A percentile compares a stretch with the other conserved stretches of the same genome.
Conservation (phyloP, 2,329 filamentous ascomycete species). For the Cladosporium sp. region DNA sequence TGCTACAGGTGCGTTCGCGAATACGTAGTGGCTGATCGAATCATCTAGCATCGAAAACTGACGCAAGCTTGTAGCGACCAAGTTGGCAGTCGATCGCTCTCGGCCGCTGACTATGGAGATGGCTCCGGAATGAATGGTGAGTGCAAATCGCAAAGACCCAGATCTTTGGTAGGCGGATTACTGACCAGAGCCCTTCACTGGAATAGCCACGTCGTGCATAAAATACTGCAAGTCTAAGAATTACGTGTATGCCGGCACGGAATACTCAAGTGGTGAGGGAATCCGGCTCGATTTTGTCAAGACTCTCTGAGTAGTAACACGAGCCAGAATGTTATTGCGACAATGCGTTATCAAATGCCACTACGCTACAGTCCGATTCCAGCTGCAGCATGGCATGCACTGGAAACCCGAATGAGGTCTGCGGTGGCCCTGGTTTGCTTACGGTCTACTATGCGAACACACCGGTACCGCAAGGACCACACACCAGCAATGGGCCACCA, state of each 20-base stretch:
- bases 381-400: constrained; percentile 35
- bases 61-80: constrained; percentile 25
- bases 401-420: constrained; percentile 35
- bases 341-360: constrained; percentile 28
- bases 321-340: constrained; percentile 29
- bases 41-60: not conserved
- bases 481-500: constrained; percentile 26
- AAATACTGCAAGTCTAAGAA: constrained; percentile 27
- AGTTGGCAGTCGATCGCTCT: constrained; percentile 24
- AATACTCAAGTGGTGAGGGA: constrained; percentile 24
- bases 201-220: constrained; percentile 25
- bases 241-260: constrained; percentile 33
- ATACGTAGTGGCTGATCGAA: not conserved
- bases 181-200: not conserved
- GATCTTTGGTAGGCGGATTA: not conserved
- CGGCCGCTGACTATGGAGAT: constrained; percentile 23
- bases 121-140: constrained; percentile 26
- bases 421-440: constrained; percentile 32
- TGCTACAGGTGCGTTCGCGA: constrained; percentile 28
- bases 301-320: not conserved
- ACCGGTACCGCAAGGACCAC: constrained; percentile 25
- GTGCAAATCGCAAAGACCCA: not conserved
- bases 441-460: constrained; percentile 32
- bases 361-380: constrained; percentile 27
- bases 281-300: not conserved